Evolutionary conservation across 1,284 basidiomycete species (phyloP), one percentile per base, ranked within the genome.

Genomic region (Kwoniella shivajii): DNA sequence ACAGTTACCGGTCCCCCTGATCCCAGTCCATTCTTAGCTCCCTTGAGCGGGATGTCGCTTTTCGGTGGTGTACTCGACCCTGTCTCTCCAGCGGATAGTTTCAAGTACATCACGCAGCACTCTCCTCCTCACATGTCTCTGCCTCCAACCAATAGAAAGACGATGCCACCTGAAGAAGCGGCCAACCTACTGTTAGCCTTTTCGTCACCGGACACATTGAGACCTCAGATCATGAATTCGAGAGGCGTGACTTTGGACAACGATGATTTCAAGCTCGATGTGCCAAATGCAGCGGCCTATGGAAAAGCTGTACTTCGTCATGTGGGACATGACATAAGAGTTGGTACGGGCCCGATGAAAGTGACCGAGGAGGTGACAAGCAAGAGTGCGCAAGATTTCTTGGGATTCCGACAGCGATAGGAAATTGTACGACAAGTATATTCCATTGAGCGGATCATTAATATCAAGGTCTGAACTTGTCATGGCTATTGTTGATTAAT

Each of bases 351-450:
- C n/a, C n/a, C n/a, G n/a, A n/a, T n/a, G n/a, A n/a, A n/a, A n/a
- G n/a, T n/a, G n/a, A n/a, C n/a, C 11, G 43, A 39, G 24, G 55
- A 52, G 5, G 49, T 63, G 29, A 61, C 66, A 34, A 72, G 71
- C n/a, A 75, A 75, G 61, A 73, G 71, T 20, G 74, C 73, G 14
- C 68, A 70, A 43, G 74, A 76, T 55, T 69, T 76, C 26, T 55
- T 76, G 31, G 63, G 60, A 37, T n/a, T n/a, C n/a, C n/a, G n/a
- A n/a, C n/a, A n/a, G n/a, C n/a, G n/a, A n/a, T n/a, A n/a, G n/a
- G n/a, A n/a, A n/a, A n/a, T n/a, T n/a, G n/a, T n/a, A n/a, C n/a
- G n/a, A n/a, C n/a, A n/a, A n/a, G n/a, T n/a, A n/a, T n/a, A n/a
- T n/a, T n/a, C n/a, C n/a, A n/a, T n/a, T n/a, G n/a, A n/a, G n/a